Evolutionary conservation across 768 basidiomycete genomes (phyloP).

Genomic region (Mycena indigotica): DNA sequence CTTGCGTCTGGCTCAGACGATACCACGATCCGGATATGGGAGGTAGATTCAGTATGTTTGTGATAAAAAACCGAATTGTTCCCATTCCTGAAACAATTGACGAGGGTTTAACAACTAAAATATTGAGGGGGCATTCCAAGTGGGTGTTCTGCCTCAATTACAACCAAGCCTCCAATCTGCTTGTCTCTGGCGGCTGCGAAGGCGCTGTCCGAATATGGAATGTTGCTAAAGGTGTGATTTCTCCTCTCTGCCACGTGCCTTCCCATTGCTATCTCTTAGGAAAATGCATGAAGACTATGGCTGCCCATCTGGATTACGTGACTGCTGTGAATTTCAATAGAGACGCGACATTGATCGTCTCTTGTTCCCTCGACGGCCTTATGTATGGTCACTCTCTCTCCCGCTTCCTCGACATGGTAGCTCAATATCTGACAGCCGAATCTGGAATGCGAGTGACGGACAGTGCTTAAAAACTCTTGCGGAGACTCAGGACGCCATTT

Average conservation of each 20-base stretch:
- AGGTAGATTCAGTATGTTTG: constrained; percentile 71
- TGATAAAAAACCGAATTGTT: background rate
- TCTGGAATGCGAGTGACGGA: constrained; percentile 91
- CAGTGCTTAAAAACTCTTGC: constrained; percentile 96
- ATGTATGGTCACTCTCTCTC: constrained; percentile 60
- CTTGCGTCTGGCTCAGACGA: constrained; percentile 95
- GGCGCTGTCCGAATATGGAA: constrained; percentile 95
- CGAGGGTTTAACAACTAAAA: constrained; percentile 71
- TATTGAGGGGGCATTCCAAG: constrained; percentile 79
- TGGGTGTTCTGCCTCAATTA: constrained; percentile 94
- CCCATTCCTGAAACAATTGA: constrained; percentile 7
- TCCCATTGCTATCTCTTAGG: constrained; percentile 45
- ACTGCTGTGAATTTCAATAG: constrained; percentile 93
- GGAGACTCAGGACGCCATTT: constrained; percentile 85
- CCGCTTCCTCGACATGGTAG: constrained; percentile 3
- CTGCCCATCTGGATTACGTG: constrained; percentile 93
- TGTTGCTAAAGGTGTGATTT: constrained; percentile 67
- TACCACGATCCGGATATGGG: constrained; percentile 86
- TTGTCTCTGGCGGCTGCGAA: constrained; percentile 92
- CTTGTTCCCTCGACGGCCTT: constrained; percentile 88
- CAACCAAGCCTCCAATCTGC: constrained; percentile 81
- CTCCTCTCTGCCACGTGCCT: constrained; percentile 11
- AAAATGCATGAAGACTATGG: constrained; percentile 76
- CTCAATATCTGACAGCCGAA: constrained; percentile 60
- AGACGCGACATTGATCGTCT: constrained; percentile 90